These are phyloP conservation scores for Akanthomyces muscarius DNA, from an alignment of 2,329 filamentous ascomycete genomes.

Conservation along the genomic window DNA sequence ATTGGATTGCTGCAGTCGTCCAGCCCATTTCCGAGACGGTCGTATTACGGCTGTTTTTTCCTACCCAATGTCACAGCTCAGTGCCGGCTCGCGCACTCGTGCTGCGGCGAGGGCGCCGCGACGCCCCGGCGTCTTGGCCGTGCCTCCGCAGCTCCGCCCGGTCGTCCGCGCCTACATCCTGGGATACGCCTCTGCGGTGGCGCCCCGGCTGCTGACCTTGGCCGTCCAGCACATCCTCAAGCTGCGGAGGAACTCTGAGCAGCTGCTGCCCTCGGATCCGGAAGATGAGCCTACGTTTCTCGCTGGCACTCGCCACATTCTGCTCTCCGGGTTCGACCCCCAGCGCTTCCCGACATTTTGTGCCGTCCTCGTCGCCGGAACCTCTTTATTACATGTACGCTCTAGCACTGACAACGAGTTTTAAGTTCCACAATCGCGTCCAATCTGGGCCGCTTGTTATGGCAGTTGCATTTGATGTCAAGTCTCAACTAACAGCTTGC, in stretches of 20 bases:
- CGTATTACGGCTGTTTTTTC: background rate
- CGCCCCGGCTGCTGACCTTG: conserved; percentile 52
- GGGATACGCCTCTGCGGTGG: conserved; percentile 57
- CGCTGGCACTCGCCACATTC: conserved; percentile 35
- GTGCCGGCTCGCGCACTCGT: background rate
- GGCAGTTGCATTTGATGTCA: no score
- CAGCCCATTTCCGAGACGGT: background rate
- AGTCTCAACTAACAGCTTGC: background rate
- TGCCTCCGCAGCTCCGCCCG: conserved; percentile 52
- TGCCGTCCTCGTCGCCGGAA: conserved; percentile 55
- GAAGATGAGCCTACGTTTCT: conserved; percentile 30
- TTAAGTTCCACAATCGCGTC: no score
- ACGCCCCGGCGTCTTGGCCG: conserved; percentile 19
- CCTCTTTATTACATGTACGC: conserved; percentile 56
- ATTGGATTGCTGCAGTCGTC: conserved; percentile 1
- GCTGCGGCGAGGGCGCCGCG: background rate
- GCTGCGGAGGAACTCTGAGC: conserved; percentile 28
- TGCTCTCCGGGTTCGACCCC: conserved; percentile 49
- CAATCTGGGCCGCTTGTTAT: background rate
- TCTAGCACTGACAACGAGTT: background rate
- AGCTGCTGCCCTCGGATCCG: conserved; percentile 25
- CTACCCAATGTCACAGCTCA: conserved; percentile 3
- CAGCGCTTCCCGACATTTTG: conserved; percentile 61
- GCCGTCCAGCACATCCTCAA: conserved; percentile 47
- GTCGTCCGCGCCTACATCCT: conserved; percentile 56